Conservation (phyloP, 2,329 filamentous ascomycete species). For the Fusarium buxicola region DNA sequence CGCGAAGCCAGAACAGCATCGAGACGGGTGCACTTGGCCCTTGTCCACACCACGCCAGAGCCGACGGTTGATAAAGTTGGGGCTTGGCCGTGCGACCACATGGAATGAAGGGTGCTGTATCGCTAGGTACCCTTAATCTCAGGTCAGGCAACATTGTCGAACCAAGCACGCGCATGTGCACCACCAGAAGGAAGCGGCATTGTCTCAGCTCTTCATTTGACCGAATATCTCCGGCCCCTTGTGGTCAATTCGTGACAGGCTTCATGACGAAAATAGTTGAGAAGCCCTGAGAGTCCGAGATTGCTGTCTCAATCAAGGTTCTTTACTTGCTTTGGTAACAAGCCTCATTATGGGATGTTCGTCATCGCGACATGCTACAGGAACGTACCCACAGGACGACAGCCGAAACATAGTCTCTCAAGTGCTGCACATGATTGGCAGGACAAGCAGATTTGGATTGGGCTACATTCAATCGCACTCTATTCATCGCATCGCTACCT, state of each 20-base stretch:
- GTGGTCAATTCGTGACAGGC: neutral
- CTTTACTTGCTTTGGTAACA: conserved; percentile 24
- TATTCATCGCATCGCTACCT: conserved; percentile 17
- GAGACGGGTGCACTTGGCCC: conserved; percentile 1
- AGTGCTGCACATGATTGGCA: conserved; percentile 15
- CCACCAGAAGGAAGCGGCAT: conserved; percentile 12
- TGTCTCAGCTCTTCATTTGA: conserved; percentile 35
- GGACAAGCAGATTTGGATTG: neutral
- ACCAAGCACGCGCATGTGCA: conserved; percentile 16
- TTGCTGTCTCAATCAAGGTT: conserved; percentile 28
- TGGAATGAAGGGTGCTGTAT: conserved; percentile 29
- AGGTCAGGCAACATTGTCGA: neutral
- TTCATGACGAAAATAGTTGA: conserved; percentile 6
- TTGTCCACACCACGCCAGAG: neutral
- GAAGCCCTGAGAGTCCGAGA: conserved; percentile 10
- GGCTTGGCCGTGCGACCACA: neutral
- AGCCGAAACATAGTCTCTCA: conserved; percentile 24
- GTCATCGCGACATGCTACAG: conserved; percentile 29
- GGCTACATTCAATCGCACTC: neutral
- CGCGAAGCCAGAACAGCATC: conserved; percentile 3
- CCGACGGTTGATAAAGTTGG: conserved; percentile 7
- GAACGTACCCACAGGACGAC: conserved; percentile 15
- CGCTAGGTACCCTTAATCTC: neutral
- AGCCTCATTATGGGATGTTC: conserved; percentile 10
- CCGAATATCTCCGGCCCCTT: conserved; percentile 10